These are phyloP conservation scores for Plenodomus lindquistii DNA, from an alignment of 2,329 filamentous ascomycete species.

Conservation along the genomic window DNA sequence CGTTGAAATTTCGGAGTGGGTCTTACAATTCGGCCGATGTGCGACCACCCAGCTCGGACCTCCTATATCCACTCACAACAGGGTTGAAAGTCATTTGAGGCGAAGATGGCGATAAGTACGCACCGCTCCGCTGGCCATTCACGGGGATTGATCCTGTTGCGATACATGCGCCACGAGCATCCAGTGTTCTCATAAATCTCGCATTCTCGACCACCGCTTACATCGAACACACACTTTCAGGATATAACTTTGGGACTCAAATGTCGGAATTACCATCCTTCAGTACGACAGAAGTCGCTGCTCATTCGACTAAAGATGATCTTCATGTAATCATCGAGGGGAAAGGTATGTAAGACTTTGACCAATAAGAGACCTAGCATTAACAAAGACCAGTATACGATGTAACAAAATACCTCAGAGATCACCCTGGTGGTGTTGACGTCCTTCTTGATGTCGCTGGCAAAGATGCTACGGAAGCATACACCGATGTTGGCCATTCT, in stretches of 20 bases:
- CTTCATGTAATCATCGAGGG: conserved; percentile 60
- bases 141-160: not conserved
- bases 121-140: not conserved
- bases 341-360: conserved; percentile 33
- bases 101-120: not conserved
- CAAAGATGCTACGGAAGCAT: conserved; percentile 49
- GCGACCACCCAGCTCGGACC: not conserved
- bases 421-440: conserved; percentile 58
- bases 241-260: not conserved
- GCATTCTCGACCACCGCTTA: not conserved
- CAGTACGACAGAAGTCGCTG: conserved; percentile 52
- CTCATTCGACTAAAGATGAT: conserved; percentile 53
- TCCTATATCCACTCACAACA: not conserved
- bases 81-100: not conserved
- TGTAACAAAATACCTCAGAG: conserved; percentile 60
- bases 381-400: conserved; percentile 57
- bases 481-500: conserved; percentile 52
- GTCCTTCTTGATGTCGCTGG: conserved; percentile 49
- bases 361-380: not conserved
- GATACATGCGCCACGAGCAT: not conserved
- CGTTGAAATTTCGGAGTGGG: not conserved
- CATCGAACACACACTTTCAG: not conserved
- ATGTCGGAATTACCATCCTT: conserved; percentile 20
- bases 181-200: not conserved
- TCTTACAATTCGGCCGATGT: not conserved